Evolutionary conservation across 768 basidiomycete species (phyloP).

Genomic region (Solioccasus polychromus): DNA sequence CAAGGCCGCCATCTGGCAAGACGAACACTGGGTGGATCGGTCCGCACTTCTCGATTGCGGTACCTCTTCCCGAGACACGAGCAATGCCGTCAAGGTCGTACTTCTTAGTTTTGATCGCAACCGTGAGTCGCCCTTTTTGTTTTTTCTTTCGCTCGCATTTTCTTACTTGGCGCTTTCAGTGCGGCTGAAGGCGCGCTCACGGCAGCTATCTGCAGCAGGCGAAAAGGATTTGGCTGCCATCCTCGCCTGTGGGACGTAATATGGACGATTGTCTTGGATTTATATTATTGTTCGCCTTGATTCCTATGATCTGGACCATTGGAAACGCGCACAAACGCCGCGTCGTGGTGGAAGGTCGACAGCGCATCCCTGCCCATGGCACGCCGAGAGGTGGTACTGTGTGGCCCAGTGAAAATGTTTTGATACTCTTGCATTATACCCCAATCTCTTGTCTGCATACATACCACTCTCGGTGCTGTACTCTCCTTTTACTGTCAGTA

Average conservation of each 20-base stretch:
- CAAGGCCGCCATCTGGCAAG: conserved; percentile 89
- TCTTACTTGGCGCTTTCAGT: conserved; percentile 44
- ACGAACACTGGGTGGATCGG: conserved; percentile 88
- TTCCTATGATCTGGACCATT: conserved; percentile 5
- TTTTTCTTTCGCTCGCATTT: conserved; percentile 4
- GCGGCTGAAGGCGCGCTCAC: conserved; percentile 84
- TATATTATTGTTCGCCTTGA: not conserved
- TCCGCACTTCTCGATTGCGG: conserved; percentile 58
- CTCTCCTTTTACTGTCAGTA: conserved; percentile 1
- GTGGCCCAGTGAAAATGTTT: no score
- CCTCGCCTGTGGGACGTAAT: conserved; percentile 40
- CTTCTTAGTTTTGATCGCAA: conserved; percentile 91
- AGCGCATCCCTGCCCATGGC: conserved; percentile 20
- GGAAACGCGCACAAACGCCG: conserved; percentile 1
- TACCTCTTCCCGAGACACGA: conserved; percentile 35
- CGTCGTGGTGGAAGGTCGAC: conserved; percentile 8
- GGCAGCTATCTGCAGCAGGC: conserved; percentile 80
- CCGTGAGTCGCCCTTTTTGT: conserved; percentile 47
- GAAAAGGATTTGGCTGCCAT: conserved; percentile 82
- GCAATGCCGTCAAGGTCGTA: conserved; percentile 73
- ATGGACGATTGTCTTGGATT: not conserved
- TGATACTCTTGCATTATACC: conserved; percentile 27
- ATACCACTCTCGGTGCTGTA: conserved; percentile 20
- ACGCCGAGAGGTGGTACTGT: conserved; percentile 23
- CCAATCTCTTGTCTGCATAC: conserved; percentile 11